These are phyloP conservation scores for Cyberlindnera maritima DNA, from an alignment of 805 yeast genomes.

Conservation along the genomic window DNA sequence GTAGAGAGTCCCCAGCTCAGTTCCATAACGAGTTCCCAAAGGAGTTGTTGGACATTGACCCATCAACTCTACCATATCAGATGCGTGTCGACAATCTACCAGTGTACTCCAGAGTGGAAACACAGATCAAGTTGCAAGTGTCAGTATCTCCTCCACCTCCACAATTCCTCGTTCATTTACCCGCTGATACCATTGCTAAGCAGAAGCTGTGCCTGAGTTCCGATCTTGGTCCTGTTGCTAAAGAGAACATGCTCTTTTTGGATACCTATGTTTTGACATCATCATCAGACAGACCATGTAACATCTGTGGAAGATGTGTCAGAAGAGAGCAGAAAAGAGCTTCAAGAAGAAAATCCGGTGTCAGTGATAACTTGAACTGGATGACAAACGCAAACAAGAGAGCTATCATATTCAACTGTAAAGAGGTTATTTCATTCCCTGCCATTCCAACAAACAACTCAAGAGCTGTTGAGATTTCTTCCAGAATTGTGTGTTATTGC, in stretches of 20 bases:
- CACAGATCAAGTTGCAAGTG: slow-evolving; percentile 81
- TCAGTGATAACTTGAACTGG: slow-evolving; percentile 75
- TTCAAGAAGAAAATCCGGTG: slow-evolving; percentile 82
- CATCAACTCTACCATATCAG: slow-evolving; percentile 38
- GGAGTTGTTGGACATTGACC: slow-evolving; percentile 28
- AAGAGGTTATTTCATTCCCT: slow-evolving; percentile 77
- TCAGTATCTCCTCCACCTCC: slow-evolving; percentile 74
- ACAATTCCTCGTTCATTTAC: slow-evolving; percentile 71
- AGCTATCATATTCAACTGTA: slow-evolving; percentile 88
- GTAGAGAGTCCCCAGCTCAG: slow-evolving; percentile 23
- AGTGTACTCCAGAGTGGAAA: slow-evolving; percentile 84
- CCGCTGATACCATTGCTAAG: slow-evolving; percentile 84
- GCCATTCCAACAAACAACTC: slow-evolving; percentile 40
- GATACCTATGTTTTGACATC: slow-evolving; percentile 81
- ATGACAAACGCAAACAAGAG: slow-evolving; percentile 69
- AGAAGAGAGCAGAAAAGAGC: slow-evolving; percentile 94
- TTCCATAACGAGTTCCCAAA: slow-evolving; percentile 27
- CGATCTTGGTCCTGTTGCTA: slow-evolving; percentile 43
- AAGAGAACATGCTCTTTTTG: slow-evolving; percentile 56
- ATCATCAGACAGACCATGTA: slow-evolving; percentile 50
- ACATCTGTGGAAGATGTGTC: slow-evolving; percentile 84
- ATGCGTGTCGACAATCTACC: slow-evolving; percentile 65
- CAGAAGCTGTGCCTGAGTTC: slow-evolving; percentile 68
- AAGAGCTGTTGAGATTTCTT: slow-evolving; percentile 45
- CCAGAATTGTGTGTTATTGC: slow-evolving; percentile 93